Percentiles rank a stretch among this genome's conserved stretches.
phyloP scores from a whole-genome alignment of 2,329 filamentous ascomycete genomes.

The Laburnicola sp. region DNA sequence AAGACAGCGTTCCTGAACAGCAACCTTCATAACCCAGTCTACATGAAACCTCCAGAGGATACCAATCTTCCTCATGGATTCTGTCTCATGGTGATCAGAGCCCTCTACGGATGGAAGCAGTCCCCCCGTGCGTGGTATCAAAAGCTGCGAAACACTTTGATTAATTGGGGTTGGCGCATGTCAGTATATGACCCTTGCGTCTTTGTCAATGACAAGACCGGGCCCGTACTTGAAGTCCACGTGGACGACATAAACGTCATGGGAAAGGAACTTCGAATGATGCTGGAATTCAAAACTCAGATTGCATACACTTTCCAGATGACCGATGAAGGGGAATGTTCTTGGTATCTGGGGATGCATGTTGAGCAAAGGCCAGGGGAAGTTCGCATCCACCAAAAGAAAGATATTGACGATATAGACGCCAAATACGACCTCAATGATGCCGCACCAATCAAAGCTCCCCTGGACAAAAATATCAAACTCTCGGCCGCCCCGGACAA shows the following conservation, averaged over 20 bases:
- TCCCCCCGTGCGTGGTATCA: slow-evolving; percentile 27
- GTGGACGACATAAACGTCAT: slow-evolving; percentile 34
- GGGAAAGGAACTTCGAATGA: slow-evolving; percentile 5
- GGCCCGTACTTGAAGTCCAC: slow-evolving; percentile 23
- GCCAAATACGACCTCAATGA: neutral
- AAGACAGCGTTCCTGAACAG: slow-evolving; percentile 38
- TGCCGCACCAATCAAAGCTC: neutral
- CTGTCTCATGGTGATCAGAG: slow-evolving; percentile 13
- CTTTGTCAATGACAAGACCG: slow-evolving; percentile 13
- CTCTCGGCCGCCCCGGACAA: neutral
- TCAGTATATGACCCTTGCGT: slow-evolving; percentile 13
- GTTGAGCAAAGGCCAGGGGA: slow-evolving; percentile 13
- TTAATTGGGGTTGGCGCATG: slow-evolving; percentile 14
- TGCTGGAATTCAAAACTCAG: slow-evolving; percentile 18
- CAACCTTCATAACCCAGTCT: slow-evolving; percentile 27
- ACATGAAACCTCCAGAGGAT: slow-evolving; percentile 23
- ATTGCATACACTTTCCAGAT: slow-evolving; percentile 26
- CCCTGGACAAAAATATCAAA: neutral
- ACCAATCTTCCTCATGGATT: slow-evolving; percentile 10
- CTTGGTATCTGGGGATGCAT: slow-evolving; percentile 29
- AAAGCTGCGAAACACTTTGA: slow-evolving; percentile 19
- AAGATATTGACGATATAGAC: slow-evolving; percentile 28
- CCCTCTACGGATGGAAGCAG: slow-evolving; percentile 38
- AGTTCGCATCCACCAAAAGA: slow-evolving; percentile 1
- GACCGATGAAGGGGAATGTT: slow-evolving; percentile 20